These are phyloP conservation scores for Alternaria ventricosa DNA, from an alignment of 2,329 filamentous ascomycete species.

Conservation along the genomic window DNA sequence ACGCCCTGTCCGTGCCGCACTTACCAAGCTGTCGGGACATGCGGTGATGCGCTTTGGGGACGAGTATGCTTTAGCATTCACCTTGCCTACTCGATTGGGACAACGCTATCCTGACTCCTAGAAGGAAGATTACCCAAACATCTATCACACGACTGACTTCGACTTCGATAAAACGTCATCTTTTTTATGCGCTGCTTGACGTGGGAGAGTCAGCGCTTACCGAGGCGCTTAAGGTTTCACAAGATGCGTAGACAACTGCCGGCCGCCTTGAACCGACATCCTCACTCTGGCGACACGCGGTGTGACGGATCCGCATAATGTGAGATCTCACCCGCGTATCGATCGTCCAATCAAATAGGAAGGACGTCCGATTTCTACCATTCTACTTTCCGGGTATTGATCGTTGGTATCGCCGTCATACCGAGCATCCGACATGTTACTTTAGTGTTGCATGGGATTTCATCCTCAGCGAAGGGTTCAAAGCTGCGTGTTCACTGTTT, in stretches of 20 bases:
- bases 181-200: neutral
- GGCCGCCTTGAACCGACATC: neutral
- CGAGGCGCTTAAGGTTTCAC: conserved; percentile 10
- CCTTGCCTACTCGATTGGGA: neutral
- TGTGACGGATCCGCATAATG: conserved; percentile 3
- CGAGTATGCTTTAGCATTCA: neutral
- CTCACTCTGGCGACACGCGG: neutral
- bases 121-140: neutral
- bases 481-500: neutral
- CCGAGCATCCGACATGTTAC: neutral
- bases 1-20: neutral
- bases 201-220: conserved; percentile 3
- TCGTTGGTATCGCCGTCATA: neutral
- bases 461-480: neutral
- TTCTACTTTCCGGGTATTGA: neutral
- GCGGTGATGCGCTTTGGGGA: neutral
- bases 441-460: neutral
- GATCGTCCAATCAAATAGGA: neutral
- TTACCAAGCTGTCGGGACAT: neutral
- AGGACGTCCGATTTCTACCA: neutral
- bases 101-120: neutral
- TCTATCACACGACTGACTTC: neutral
- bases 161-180: neutral
- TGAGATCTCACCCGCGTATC: neutral
- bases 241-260: conserved; percentile 1